Evolutionary conservation across 2,329 filamentous ascomycete genomes (phyloP).

Genomic region (Plenodomus lindquistii): DNA sequence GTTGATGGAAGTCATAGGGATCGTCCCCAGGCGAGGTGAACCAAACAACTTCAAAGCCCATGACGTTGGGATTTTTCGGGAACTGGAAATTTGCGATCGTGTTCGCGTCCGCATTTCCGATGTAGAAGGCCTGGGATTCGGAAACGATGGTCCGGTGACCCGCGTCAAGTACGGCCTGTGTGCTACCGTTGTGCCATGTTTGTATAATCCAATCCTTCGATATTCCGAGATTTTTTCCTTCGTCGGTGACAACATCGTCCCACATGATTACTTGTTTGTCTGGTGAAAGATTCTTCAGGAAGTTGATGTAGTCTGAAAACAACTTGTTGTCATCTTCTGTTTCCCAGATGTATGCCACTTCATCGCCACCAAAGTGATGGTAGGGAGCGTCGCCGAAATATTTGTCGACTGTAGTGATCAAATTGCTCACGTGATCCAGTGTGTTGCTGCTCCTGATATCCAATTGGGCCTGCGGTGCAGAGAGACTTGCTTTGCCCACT

Average conservation of each 20-base stretch:
- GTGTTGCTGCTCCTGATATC: too few relatives aligned
- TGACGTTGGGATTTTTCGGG: not conserved
- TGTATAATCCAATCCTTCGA: constrained; percentile 1
- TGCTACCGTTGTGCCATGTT: not conserved
- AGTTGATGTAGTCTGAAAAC: not conserved
- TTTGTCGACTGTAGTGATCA: not conserved
- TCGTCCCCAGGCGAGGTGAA: not conserved
- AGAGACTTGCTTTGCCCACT: too few relatives aligned
- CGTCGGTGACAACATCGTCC: constrained; percentile 1
- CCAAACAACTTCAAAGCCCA: constrained; percentile 1
- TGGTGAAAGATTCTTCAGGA: not conserved
- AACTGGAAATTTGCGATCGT: not conserved
- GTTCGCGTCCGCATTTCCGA: not conserved
- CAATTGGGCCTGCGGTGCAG: too few relatives aligned
- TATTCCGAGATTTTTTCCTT: not conserved
- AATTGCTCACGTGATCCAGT: not conserved
- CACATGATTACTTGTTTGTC: not conserved
- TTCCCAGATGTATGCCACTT: constrained; percentile 1
- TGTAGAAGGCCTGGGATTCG: constrained; percentile 1
- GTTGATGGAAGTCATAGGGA: not conserved
- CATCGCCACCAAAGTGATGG: constrained; percentile 1
- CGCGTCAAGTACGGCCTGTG: not conserved
- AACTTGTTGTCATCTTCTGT: constrained; percentile 1
- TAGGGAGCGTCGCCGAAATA: not conserved
- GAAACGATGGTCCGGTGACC: not conserved